Conservation (phyloP, 306 rosid genomes). For the Argentina anserina region DNA sequence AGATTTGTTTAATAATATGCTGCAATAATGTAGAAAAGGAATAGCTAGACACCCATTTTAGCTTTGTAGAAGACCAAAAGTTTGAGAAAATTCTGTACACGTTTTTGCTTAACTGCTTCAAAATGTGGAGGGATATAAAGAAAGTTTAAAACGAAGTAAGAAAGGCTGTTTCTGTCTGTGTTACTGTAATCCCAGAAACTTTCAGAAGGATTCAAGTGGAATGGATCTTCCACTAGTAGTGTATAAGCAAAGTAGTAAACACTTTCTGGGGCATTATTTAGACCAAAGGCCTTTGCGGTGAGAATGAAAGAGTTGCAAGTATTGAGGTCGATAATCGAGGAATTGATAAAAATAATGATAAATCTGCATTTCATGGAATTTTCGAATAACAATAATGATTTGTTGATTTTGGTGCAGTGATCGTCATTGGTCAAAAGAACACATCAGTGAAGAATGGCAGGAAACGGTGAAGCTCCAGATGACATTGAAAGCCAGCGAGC, state of each 20-base stretch:
- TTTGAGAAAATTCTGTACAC: neutral
- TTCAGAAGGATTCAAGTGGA: neutral
- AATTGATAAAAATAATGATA: neutral
- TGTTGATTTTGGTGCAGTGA: neutral
- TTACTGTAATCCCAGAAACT: neutral
- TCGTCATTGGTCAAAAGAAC: neutral
- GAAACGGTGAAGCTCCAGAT: neutral
- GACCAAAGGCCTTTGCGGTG: neutral
- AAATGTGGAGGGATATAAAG: neutral
- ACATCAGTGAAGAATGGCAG: neutral
- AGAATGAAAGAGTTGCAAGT: neutral
- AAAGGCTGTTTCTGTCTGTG: neutral
- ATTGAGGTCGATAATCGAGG: neutral
- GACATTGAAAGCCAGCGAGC: slow-evolving; percentile 14
- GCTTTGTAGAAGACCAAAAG: neutral
- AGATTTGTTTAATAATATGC: neutral
- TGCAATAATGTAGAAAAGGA: neutral
- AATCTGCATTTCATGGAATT: neutral
- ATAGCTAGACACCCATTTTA: neutral
- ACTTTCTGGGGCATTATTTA: neutral
- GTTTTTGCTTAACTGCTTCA: neutral
- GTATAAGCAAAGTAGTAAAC: neutral
- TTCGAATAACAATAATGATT: neutral
- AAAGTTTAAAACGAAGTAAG: neutral
- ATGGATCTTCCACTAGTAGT: neutral